These are phyloP conservation scores for Phytophthora sp. DNA, from an alignment of 352 stramenopile species.

Conservation along the genomic window DNA sequence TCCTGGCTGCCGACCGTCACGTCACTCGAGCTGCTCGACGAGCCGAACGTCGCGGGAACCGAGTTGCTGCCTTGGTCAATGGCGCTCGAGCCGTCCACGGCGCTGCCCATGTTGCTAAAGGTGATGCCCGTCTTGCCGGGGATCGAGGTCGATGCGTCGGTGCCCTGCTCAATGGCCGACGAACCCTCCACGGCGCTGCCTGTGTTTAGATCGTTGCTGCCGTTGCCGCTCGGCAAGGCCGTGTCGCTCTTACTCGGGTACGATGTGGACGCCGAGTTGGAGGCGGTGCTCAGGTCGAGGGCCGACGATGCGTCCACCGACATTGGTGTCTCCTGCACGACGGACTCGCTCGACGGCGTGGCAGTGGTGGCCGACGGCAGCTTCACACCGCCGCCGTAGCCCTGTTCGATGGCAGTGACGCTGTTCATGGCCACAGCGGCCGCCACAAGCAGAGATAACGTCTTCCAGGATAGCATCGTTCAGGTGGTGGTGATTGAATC, in stretches of 20 bases:
- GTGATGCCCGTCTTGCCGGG: constrained; percentile 18
- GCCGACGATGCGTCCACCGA: constrained; percentile 18
- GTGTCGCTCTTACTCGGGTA: constrained; percentile 26
- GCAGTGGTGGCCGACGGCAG: constrained; percentile 16
- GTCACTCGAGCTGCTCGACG: constrained; percentile 1
- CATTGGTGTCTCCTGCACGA: constrained; percentile 13
- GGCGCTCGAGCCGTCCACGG: constrained; percentile 20
- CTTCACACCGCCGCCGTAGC: constrained; percentile 25
- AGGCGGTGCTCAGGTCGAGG: constrained; percentile 3
- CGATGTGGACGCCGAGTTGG: not conserved
- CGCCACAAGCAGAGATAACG: constrained; percentile 26
- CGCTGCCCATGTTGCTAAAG: constrained; percentile 14
- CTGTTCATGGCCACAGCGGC: constrained; percentile 33
- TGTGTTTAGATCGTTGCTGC: constrained; percentile 14
- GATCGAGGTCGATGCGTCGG: not conserved
- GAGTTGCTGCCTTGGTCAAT: constrained; percentile 21
- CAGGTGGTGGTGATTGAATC: not conserved
- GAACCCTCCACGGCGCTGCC: constrained; percentile 18
- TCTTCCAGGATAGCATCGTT: constrained; percentile 34
- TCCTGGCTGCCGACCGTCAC: constrained; percentile 15
- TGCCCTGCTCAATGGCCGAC: constrained; percentile 18
- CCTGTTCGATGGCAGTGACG: constrained; percentile 26
- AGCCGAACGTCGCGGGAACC: not conserved
- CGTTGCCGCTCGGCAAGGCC: constrained; percentile 18
- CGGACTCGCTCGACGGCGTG: constrained; percentile 16